Base-by-base conservation (phyloP, 805 yeast genomes). In the Candida yuanshanica region DNA sequence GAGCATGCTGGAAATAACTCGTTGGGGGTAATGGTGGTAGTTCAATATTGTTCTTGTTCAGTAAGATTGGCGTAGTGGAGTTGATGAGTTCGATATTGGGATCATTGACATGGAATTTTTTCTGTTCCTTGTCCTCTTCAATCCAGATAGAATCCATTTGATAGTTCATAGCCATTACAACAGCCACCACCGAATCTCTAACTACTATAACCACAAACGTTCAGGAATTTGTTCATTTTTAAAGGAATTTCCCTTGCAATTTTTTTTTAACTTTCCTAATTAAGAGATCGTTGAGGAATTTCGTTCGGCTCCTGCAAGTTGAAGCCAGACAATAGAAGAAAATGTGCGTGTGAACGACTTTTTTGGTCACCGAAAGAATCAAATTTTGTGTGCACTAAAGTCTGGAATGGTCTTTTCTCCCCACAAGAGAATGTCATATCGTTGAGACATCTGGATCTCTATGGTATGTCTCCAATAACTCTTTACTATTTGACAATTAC, bases 131-230 rank as follows among this genome's bases (percentile, higher is more conserved):
- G 35, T 65, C 70, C 33, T 67, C 71, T 41, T 65, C 72, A 18
- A 67, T 44, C 72, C 72, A 67, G 38, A 67, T 66, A 25, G 70
- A 66, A 44, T 60, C 64, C 67, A 67, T 66, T 16, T 39, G 47
- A 2, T 22, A n/a, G 20, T 36, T 27, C 31, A 27, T 27, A 11
- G 31, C 18, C 31, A 25, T 25, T 6, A 16, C 29, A 16, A n/a
- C n/a, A n/a, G n/a, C n/a, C n/a, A n/a, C n/a, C n/a, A n/a, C n/a
- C n/a, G n/a, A n/a, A n/a, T n/a, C n/a, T n/a, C n/a, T n/a, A n/a
- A n/a, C n/a, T n/a, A n/a, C n/a, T n/a, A n/a, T n/a, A n/a, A n/a
- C n/a, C n/a, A n/a, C n/a, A n/a, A n/a, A n/a, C n/a, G n/a, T 27
- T 27, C 8, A 11, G 31, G 31, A 14, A 14, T 4, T 27, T 27